Conservation (phyloP, 148 eudicot genomes). For the Camellia lanceoleosa region DNA sequence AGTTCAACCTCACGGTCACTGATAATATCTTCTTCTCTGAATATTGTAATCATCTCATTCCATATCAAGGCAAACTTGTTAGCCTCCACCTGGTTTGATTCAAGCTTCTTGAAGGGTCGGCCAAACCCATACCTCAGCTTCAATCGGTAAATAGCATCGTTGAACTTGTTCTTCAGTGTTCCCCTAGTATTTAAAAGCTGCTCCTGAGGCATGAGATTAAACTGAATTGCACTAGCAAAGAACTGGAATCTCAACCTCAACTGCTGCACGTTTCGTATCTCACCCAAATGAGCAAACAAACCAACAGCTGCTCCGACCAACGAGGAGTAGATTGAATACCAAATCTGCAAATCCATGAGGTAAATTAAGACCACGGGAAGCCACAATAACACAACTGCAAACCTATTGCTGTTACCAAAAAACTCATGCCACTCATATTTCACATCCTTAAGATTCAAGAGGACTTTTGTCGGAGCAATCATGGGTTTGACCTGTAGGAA, state of each 20-base stretch:
- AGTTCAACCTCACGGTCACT: conserved; percentile 76
- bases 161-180: conserved; percentile 53
- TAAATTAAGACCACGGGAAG: conserved; percentile 83
- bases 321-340: conserved; percentile 87
- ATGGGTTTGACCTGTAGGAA: conserved; percentile 83
- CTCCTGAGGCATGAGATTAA: conserved; percentile 95
- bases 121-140: conserved; percentile 90
- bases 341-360: conserved; percentile 90
- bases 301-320: conserved; percentile 83
- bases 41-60: conserved; percentile 77
- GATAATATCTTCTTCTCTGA: conserved; percentile 88
- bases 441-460: conserved; percentile 41
- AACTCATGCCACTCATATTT: conserved; percentile 78
- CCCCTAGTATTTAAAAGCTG: conserved; percentile 69
- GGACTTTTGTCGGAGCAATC: conserved; percentile 59
- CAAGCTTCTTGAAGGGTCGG: conserved; percentile 76
- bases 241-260: conserved; percentile 89
- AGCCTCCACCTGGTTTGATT: conserved; percentile 91
- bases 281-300: conserved; percentile 81
- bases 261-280: conserved; percentile 86
- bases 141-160: conserved; percentile 65
- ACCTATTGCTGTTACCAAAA: conserved; percentile 60
- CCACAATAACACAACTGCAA: conserved; percentile 84
- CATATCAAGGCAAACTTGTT: conserved; percentile 87
- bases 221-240: conserved; percentile 93